Percentiles rank a stretch among this genome's conserved stretches.
These are phyloP conservation scores for Asparagopsis taxiformis DNA, from an alignment of 31 red algal species.

Conservation along the genomic window DNA sequence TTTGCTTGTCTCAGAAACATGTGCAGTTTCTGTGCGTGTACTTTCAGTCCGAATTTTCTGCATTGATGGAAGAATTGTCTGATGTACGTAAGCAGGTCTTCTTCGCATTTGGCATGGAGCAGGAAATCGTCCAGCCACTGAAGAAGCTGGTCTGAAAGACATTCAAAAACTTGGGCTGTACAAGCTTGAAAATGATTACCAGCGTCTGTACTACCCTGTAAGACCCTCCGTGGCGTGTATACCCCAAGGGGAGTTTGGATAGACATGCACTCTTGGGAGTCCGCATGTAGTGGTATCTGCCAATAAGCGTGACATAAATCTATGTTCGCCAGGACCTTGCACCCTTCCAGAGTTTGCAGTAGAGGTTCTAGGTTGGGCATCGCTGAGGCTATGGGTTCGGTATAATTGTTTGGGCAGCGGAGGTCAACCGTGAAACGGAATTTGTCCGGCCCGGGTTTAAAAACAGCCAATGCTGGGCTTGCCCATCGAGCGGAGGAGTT, in stretches of 20 bases:
- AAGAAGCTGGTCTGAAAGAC: background rate
- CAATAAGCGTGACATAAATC: slow-evolving; percentile 19
- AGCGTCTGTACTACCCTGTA: slow-evolving; percentile 18
- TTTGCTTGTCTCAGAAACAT: slow-evolving; percentile 1
- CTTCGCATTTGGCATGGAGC: background rate
- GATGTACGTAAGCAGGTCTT: background rate
- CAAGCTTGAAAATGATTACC: slow-evolving; percentile 23
- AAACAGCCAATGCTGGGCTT: background rate
- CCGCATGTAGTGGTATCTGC: slow-evolving; percentile 10
- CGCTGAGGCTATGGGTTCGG: background rate
- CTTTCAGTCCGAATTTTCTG: background rate
- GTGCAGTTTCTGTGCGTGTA: slow-evolving; percentile 7
- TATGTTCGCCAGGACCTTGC: background rate
- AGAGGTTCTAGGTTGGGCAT: background rate
- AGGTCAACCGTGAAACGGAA: background rate
- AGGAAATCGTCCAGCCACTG: slow-evolving; percentile 29
- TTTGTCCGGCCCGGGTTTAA: background rate
- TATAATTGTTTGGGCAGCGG: background rate
- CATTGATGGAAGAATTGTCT: background rate
- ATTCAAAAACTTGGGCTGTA: background rate
- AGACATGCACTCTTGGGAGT: slow-evolving; percentile 13
- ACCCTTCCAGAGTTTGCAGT: background rate
- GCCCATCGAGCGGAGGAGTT: background rate
- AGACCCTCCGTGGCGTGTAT: background rate
- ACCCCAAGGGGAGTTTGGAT: slow-evolving; percentile 13